phyloP scores from a whole-genome alignment of 352 stramenopile species.

The Phytopythium ostracodes region DNA sequence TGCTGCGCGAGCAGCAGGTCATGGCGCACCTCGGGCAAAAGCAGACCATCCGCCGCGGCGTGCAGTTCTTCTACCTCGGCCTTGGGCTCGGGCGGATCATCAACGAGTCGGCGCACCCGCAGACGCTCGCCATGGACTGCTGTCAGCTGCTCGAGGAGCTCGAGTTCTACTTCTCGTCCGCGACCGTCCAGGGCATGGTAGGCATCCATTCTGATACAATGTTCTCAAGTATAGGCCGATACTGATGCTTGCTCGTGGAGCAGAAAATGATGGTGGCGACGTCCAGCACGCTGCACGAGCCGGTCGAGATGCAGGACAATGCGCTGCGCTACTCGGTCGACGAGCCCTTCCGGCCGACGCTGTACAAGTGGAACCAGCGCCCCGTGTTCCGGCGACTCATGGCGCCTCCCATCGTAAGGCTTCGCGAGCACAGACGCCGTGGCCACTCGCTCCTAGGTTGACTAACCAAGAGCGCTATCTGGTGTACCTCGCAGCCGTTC shows the following conservation, averaged over 20 bases:
- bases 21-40: constrained; percentile 58
- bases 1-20: constrained; percentile 65
- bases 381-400: constrained; percentile 69
- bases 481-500: constrained; percentile 45
- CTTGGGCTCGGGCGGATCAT: constrained; percentile 65
- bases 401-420: constrained; percentile 63
- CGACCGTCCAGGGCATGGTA: constrained; percentile 78
- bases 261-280: constrained; percentile 86
- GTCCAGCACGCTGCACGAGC: constrained; percentile 59
- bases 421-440: not conserved
- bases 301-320: constrained; percentile 29
- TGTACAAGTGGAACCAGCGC: constrained; percentile 86
- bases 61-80: constrained; percentile 80
- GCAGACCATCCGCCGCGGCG: constrained; percentile 46
- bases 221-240: not conserved
- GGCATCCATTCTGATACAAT: constrained; percentile 1
- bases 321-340: constrained; percentile 32
- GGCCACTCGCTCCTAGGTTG: not conserved
- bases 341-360: constrained; percentile 56
- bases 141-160: constrained; percentile 84
- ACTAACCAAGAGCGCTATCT: not conserved
- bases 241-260: not conserved
- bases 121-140: constrained; percentile 64
- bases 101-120: constrained; percentile 40
- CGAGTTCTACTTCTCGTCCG: constrained; percentile 79